Conservation (phyloP, 225 moss, liverwort and hornwort species). For the Straminergon stramineum region DNA sequence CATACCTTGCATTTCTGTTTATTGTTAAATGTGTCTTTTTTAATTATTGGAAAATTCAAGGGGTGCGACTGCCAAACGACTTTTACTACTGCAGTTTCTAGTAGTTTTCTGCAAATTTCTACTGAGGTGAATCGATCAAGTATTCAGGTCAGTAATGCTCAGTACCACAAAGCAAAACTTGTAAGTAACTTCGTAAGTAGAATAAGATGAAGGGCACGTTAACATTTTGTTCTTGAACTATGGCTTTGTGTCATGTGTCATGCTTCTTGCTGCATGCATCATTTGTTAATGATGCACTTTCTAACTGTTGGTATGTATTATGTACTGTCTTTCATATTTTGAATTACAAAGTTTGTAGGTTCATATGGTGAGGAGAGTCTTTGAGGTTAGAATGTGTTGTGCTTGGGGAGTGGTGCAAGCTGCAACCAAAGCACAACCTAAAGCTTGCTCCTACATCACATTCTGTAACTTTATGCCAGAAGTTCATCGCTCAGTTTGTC, state of each 20-base stretch:
- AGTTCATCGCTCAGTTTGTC: background rate
- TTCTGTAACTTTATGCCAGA: background rate
- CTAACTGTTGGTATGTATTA: background rate
- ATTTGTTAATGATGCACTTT: background rate
- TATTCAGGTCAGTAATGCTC: too few relatives aligned
- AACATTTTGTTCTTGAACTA: background rate
- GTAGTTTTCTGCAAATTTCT: too few relatives aligned
- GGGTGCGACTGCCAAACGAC: too few relatives aligned
- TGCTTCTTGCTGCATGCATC: background rate
- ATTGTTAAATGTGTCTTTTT: too few relatives aligned
- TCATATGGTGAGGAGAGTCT: background rate
- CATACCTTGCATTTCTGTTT: too few relatives aligned
- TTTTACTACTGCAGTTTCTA: too few relatives aligned
- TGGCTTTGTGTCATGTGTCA: background rate
- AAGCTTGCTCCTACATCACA: background rate
- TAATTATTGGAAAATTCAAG: too few relatives aligned
- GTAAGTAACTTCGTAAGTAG: background rate
- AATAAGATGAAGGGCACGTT: background rate
- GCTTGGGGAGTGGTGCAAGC: background rate
- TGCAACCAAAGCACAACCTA: background rate
- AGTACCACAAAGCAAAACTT: too few relatives aligned
- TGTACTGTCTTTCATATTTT: background rate
- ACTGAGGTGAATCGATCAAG: too few relatives aligned
- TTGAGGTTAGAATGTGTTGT: background rate
- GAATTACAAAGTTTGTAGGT: background rate